phyloP scores from a whole-genome alignment of 352 stramenopile genomes.

The Phytophthora fragariae region DNA sequence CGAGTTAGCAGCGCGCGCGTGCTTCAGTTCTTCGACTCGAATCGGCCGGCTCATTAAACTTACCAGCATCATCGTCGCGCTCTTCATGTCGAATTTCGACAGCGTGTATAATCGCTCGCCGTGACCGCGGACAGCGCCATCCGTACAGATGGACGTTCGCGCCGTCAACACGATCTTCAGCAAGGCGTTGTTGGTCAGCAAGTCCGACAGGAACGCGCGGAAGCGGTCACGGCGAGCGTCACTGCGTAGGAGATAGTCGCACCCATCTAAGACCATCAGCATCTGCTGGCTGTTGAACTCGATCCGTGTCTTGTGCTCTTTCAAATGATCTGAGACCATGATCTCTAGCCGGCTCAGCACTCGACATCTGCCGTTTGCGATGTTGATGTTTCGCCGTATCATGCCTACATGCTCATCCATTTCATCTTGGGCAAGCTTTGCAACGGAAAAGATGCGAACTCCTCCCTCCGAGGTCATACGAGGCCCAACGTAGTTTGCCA shows the following conservation, averaged over 20 bases:
- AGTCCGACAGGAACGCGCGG: slow-evolving; percentile 68
- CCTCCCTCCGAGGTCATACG: slow-evolving; percentile 75
- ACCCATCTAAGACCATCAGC: slow-evolving; percentile 77
- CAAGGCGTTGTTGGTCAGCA: slow-evolving; percentile 73
- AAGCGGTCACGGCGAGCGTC: slow-evolving; percentile 66
- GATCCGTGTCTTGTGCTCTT: slow-evolving; percentile 56
- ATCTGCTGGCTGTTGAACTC: slow-evolving; percentile 65
- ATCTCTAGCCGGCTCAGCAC: slow-evolving; percentile 64
- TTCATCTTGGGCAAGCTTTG: slow-evolving; percentile 66
- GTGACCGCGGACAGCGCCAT: slow-evolving; percentile 72
- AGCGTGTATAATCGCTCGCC: slow-evolving; percentile 76
- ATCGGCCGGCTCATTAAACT: slow-evolving; percentile 80
- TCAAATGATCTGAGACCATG: slow-evolving; percentile 61
- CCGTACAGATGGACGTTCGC: slow-evolving; percentile 63
- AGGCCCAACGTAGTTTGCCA: slow-evolving; percentile 82
- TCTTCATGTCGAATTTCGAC: slow-evolving; percentile 74
- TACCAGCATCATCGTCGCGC: slow-evolving; percentile 76
- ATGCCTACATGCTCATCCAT: slow-evolving; percentile 62
- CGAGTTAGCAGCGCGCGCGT: slow-evolving; percentile 35
- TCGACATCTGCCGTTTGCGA: slow-evolving; percentile 44
- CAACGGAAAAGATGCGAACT: slow-evolving; percentile 74
- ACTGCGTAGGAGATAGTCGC: slow-evolving; percentile 67
- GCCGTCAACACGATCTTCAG: slow-evolving; percentile 83
- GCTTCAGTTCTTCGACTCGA: slow-evolving; percentile 72
- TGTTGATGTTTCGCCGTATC: slow-evolving; percentile 53